Conservation (phyloP, 2,329 filamentous ascomycete genomes). For the Sclerotinia subarctica region DNA sequence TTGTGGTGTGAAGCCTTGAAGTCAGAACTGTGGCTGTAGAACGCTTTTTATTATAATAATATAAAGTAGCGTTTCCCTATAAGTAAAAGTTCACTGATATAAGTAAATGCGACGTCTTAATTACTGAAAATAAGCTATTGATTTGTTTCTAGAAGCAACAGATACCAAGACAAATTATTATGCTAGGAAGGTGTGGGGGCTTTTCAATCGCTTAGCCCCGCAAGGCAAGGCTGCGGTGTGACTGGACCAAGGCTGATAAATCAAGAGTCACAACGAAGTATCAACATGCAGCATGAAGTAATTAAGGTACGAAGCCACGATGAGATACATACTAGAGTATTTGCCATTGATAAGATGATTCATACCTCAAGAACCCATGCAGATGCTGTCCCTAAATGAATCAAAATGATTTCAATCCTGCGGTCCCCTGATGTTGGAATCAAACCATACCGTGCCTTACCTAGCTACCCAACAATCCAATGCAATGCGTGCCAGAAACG, state of each 20-base stretch:
- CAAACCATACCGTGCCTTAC: neutral
- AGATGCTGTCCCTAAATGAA: neutral
- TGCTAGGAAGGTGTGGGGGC: conserved; percentile 9
- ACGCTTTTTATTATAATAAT: neutral
- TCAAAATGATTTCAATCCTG: neutral
- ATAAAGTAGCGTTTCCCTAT: neutral
- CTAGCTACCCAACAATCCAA: conserved; percentile 3
- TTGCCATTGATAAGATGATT: conserved; percentile 5
- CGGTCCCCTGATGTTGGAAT: neutral
- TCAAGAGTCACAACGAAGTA: conserved; percentile 7
- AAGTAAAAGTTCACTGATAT: neutral
- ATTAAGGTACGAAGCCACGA: neutral
- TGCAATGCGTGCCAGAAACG: conserved; percentile 16
- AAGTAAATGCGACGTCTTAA: neutral
- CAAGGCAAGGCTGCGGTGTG: conserved; percentile 15
- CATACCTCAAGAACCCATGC: neutral
- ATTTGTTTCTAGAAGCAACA: neutral
- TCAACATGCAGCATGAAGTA: neutral
- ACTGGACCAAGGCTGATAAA: conserved; percentile 18
- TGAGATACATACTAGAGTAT: neutral
- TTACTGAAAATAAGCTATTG: neutral
- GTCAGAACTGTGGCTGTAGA: neutral
- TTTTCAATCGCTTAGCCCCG: conserved; percentile 10
- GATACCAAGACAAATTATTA: conserved; percentile 15
- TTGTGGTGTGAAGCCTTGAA: neutral